These are phyloP conservation scores for Yamadazyma conglobata DNA, from an alignment of 1,139 yeast genomes.

Conservation along the genomic window DNA sequence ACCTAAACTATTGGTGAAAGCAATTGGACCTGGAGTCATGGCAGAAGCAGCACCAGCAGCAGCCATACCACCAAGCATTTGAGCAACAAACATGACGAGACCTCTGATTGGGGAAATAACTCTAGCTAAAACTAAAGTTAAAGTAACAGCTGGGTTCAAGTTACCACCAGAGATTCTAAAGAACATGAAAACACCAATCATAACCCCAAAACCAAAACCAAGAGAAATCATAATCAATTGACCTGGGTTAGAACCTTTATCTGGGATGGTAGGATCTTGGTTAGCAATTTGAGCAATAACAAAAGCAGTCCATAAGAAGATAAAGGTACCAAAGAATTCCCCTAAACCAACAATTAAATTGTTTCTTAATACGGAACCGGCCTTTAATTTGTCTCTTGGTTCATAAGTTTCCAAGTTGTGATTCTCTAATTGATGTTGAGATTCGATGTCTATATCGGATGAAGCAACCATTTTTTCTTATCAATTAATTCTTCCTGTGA, in stretches of 20 bases:
- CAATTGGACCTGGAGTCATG: conserved; percentile 78
- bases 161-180: conserved; percentile 87
- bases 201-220: conserved; percentile 86
- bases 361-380: conserved; percentile 27
- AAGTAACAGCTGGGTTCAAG: conserved; percentile 85
- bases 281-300: conserved; percentile 85
- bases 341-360: conserved; percentile 35
- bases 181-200: conserved; percentile 71
- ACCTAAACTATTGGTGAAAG: conserved; percentile 71
- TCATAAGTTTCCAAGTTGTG: conserved; percentile 28
- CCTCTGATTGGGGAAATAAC: conserved; percentile 77
- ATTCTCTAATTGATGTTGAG: conserved; percentile 24
- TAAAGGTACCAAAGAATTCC: conserved; percentile 84
- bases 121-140: conserved; percentile 64
- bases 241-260: conserved; percentile 57
- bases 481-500: no score
- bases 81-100: conserved; percentile 59
- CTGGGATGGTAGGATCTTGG: conserved; percentile 49
- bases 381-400: conserved; percentile 19
- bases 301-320: conserved; percentile 79
- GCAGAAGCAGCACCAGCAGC: conserved; percentile 91
- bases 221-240: conserved; percentile 73
- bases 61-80: conserved; percentile 83
- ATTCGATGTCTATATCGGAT: conserved; percentile 27
- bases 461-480: conserved; percentile 13